Base-by-base conservation (phyloP, 257 asterid species). In the Thymus quinquecostatus region DNA sequence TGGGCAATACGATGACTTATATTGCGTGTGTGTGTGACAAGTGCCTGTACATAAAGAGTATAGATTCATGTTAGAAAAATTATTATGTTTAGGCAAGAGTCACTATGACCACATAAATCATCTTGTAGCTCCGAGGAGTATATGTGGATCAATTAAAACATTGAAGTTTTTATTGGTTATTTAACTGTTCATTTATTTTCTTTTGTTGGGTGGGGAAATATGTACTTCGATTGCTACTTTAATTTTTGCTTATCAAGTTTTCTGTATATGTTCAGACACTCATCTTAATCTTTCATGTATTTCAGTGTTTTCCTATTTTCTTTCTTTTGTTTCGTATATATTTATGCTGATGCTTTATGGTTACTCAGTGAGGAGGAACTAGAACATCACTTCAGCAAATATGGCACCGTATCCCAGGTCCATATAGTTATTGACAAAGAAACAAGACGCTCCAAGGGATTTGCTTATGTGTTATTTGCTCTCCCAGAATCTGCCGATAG, bases 391-490 rank as follows among this genome's bases (percentile, higher is more conserved):
- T 94, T 91, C 66, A 76, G 86, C 82, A 88, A 78, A 80, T 86
- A 68, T 73, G 99, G 99, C 7, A 75, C 78, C 66, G 59, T 92
- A 63, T 78, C 90, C 55, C 86, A 86, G 84, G 97, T 82, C 76
- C 97, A 92, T 82, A 86, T 94, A 77, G 97, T 94, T 74, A 82
- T 91, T 65, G 98, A 94, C 79, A 89, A 85, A 83, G 96, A 88
- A 47, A 86, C 98, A 32, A 91, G 86, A 71, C 86, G 89, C 82
- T 94, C 99, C 73, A 94, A 84, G 77, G 99, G 98, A 74, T 43
- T 88, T 80, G 98, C 90, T 45, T 94, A 80, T 82, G 85, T 94
- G 77, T 92, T 65, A 60, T 94, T 84, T 80, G 72, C 87, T 51
- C 84, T 85, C 67, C 95, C 96, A 74, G 98, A 94, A 82, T 86